Conservation (phyloP, 345 rosid genomes). For the Orychophragmus violaceus region DNA sequence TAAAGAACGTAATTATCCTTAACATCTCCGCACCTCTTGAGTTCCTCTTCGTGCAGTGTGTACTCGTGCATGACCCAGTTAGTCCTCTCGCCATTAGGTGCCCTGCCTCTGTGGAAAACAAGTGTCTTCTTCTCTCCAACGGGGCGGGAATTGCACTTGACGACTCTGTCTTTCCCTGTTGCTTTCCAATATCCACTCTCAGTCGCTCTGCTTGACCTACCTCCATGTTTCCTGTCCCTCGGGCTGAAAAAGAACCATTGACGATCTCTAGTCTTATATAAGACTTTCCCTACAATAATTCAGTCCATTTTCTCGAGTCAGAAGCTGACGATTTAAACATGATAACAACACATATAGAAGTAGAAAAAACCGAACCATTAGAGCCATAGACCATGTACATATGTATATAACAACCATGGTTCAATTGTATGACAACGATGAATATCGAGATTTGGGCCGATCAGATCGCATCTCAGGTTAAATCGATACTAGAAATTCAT, state of each 20-base stretch:
- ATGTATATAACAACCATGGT: too few relatives aligned
- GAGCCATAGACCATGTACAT: too few relatives aligned
- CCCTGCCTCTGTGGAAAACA: constrained; percentile 75
- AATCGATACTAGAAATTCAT: not conserved
- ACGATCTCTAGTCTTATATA: constrained; percentile 73
- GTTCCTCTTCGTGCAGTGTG: constrained; percentile 69
- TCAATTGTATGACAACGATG: not conserved
- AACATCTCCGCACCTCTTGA: constrained; percentile 53
- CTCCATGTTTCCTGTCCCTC: constrained; percentile 79
- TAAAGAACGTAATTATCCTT: constrained; percentile 73
- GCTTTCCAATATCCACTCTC: constrained; percentile 80
- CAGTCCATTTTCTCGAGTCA: not conserved
- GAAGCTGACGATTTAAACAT: not conserved
- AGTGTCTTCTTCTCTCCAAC: constrained; percentile 88
- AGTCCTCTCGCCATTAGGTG: constrained; percentile 75
- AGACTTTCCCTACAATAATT: constrained; percentile 47
- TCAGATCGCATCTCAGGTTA: not conserved
- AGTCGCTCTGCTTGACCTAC: constrained; percentile 82
- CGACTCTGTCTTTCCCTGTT: constrained; percentile 70
- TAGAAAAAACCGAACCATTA: not conserved
- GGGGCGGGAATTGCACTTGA: constrained; percentile 43
- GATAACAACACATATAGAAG: not conserved
- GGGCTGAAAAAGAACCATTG: constrained; percentile 92
- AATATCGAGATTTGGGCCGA: not conserved
- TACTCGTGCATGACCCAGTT: constrained; percentile 99